Conservation (phyloP, 176 grass and related monocot genomes). For the Poa pratensis region DNA sequence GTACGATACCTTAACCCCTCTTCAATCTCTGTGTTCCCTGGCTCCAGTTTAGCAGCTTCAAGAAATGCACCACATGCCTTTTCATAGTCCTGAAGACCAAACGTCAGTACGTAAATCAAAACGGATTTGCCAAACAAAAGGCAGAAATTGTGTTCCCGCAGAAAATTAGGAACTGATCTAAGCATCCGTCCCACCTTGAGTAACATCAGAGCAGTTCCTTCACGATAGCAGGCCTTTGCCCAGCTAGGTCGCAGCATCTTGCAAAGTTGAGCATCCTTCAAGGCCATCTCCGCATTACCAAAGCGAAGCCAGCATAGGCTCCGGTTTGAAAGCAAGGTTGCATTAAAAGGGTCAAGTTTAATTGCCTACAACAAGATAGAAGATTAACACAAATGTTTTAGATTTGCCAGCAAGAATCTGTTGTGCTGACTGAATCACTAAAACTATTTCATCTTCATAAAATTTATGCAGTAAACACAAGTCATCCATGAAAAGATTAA, state of each 20-base stretch:
- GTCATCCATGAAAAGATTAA: not conserved
- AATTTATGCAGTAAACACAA: not conserved
- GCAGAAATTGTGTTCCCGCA: not conserved
- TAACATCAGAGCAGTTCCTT: slow-evolving; percentile 43
- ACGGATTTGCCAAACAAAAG: not conserved
- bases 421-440: not conserved
- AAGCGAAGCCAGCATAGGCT: slow-evolving; percentile 42
- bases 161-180: not conserved
- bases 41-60: slow-evolving; percentile 39
- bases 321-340: slow-evolving; percentile 39
- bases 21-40: slow-evolving; percentile 18
- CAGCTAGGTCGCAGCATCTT: slow-evolving; percentile 34
- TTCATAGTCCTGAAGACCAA: slow-evolving; percentile 46
- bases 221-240: slow-evolving; percentile 45
- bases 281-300: slow-evolving; percentile 16
- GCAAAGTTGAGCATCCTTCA: slow-evolving; percentile 38
- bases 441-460: not conserved
- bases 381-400: not conserved
- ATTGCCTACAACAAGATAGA: slow-evolving; percentile 32
- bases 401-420: not conserved
- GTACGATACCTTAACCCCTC: not conserved
- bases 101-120: not conserved
- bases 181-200: slow-evolving; percentile 19
- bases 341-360: slow-evolving; percentile 29
- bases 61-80: slow-evolving; percentile 44